Percentiles rank a stretch among this genome's conserved stretches.
Evolutionary conservation across 345 rosid genomes (phyloP).

Genomic region (Heritiera littoralis): DNA sequence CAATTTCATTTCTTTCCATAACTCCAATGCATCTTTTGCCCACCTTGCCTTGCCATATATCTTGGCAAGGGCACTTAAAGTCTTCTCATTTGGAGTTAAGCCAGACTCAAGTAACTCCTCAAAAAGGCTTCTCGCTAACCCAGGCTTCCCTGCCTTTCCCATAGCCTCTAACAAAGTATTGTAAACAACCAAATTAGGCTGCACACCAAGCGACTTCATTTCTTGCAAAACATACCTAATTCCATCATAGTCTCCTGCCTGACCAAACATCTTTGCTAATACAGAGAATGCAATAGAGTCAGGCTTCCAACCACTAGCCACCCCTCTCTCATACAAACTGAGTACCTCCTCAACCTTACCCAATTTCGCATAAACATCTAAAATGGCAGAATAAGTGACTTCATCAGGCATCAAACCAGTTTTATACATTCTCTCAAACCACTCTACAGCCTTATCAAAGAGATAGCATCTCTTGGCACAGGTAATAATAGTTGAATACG

Average conservation of each 20-base stretch:
- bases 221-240: conserved; percentile 81
- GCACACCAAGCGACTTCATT: conserved; percentile 72
- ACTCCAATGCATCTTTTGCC: conserved; percentile 70
- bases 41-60: conserved; percentile 87
- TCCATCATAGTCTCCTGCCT: conserved; percentile 83
- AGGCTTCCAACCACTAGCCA: conserved; percentile 88
- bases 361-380: conserved; percentile 77
- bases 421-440: conserved; percentile 89
- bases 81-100: conserved; percentile 68
- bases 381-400: conserved; percentile 77
- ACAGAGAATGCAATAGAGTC: conserved; percentile 73
- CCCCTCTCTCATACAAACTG: conserved; percentile 86
- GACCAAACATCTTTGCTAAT: conserved; percentile 86
- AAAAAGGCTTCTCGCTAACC: conserved; percentile 75
- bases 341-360: conserved; percentile 81
- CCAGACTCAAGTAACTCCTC: conserved; percentile 73
- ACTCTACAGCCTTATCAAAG: conserved; percentile 76
- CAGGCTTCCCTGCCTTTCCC: conserved; percentile 89
- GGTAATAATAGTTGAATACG: conserved; percentile 88
- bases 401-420: conserved; percentile 94
- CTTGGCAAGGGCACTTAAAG: conserved; percentile 73
- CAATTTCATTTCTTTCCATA: conserved; percentile 71
- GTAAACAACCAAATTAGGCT: conserved; percentile 77
- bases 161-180: conserved; percentile 80
- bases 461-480: conserved; percentile 72